Conservation (phyloP, 1,284 basidiomycete species). For the Cryptococcus jaspeensis region DNA sequence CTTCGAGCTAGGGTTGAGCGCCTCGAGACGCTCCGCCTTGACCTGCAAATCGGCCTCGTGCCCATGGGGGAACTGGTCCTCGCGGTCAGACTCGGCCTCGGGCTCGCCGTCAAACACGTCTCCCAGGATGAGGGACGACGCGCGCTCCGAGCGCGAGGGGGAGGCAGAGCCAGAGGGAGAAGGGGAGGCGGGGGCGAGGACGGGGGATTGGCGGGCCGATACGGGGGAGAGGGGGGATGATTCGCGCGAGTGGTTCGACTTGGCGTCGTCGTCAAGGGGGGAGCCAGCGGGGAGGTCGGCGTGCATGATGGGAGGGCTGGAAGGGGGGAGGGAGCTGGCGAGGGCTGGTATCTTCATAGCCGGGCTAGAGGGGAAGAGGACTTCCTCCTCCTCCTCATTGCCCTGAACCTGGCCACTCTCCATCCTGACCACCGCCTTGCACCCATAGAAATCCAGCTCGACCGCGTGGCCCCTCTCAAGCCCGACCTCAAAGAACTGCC, state of each 20-base stretch:
- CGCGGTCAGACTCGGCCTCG: conserved; percentile 5
- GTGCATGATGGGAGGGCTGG: conserved; percentile 20
- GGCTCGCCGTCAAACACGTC: background rate
- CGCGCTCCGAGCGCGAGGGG: background rate
- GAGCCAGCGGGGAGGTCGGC: conserved; percentile 8
- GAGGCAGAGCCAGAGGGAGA: background rate
- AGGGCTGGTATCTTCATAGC: conserved; percentile 1
- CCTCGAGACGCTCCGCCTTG: conserved; percentile 10
- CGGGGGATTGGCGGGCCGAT: background rate
- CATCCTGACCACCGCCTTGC: conserved; percentile 16
- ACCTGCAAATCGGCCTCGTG: background rate
- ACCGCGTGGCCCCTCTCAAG: conserved; percentile 11
- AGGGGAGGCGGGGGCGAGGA: background rate
- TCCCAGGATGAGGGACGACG: background rate
- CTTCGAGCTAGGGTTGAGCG: background rate
- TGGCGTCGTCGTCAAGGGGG: background rate
- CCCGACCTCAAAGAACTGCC: conserved; percentile 22
- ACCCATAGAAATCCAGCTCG: conserved; percentile 46
- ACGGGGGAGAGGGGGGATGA: conserved; percentile 17
- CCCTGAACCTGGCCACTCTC: conserved; percentile 5
- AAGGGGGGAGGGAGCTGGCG: conserved; percentile 18
- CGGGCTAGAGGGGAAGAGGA: conserved; percentile 16
- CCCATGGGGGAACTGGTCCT: background rate
- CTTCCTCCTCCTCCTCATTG: conserved; percentile 4
- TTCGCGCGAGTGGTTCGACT: conserved; percentile 5